These are phyloP conservation scores for Talaromyces stipitatus DNA, from an alignment of 495 filamentous ascomycete genomes.

Conservation along the genomic window DNA sequence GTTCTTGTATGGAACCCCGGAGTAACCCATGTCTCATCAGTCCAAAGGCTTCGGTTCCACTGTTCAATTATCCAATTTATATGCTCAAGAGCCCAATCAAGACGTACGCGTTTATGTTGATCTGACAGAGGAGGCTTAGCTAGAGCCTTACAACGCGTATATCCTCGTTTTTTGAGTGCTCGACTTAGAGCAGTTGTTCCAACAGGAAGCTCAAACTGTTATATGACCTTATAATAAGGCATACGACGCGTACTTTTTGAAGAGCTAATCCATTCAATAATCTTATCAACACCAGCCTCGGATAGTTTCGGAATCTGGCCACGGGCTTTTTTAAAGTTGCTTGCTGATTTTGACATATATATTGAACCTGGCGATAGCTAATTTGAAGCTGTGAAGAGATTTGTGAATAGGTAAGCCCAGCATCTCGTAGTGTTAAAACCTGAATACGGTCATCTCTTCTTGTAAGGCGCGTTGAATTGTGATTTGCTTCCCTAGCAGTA, in stretches of 20 bases:
- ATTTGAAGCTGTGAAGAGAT: constrained; percentile 13
- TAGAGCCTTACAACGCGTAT: constrained; percentile 15
- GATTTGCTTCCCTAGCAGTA: background rate
- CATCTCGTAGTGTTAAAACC: constrained; percentile 13
- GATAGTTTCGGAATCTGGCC: constrained; percentile 14
- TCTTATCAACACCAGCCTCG: constrained; percentile 14
- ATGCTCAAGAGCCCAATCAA: background rate
- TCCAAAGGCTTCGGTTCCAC: constrained; percentile 8
- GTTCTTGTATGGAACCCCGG: constrained; percentile 9
- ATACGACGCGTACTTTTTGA: constrained; percentile 15
- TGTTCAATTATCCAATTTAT: constrained; percentile 5
- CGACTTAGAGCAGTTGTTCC: constrained; percentile 8
- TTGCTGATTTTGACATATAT: constrained; percentile 12
- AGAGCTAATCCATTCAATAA: constrained; percentile 19
- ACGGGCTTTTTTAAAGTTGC: constrained; percentile 13
- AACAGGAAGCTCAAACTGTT: constrained; percentile 15
- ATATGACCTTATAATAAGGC: constrained; percentile 15
- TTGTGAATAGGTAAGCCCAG: constrained; percentile 11
- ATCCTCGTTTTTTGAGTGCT: constrained; percentile 21
- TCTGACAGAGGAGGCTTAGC: constrained; percentile 13
- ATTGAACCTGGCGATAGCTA: constrained; percentile 17
- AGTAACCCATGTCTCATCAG: constrained; percentile 10
- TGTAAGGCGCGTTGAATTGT: constrained; percentile 4
- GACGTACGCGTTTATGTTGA: constrained; percentile 2
- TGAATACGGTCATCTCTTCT: constrained; percentile 14